A percentile compares a stretch with the other conserved stretches of the same genome.
These are phyloP conservation scores for Casaregolazyma suthepensis DNA, from an alignment of 1,139 yeast species.

Conservation along the genomic window DNA sequence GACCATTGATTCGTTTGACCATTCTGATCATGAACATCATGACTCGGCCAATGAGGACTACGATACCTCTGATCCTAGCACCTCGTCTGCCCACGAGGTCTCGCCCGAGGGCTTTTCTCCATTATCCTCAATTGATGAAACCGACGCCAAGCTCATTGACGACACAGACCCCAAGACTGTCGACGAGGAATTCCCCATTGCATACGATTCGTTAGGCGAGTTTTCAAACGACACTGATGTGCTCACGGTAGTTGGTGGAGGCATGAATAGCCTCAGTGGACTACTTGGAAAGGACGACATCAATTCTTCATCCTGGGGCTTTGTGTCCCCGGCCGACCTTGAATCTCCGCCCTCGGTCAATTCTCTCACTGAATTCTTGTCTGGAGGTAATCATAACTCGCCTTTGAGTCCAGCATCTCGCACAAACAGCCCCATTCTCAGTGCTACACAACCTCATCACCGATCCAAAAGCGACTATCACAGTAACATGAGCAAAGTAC, in stretches of 20 bases:
- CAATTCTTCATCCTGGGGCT: constrained; percentile 14
- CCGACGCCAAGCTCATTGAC: not conserved
- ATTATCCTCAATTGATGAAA: not conserved
- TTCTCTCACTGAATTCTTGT: constrained; percentile 1
- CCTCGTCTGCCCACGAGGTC: not conserved
- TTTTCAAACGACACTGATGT: not conserved
- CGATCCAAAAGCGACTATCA: constrained; percentile 1
- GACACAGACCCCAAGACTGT: not conserved
- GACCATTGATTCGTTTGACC: not conserved
- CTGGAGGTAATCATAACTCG: not conserved
- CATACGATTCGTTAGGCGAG: not conserved
- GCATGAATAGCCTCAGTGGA: not conserved
- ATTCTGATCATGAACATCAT: not conserved
- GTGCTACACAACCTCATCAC: constrained; percentile 8
- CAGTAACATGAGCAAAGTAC: constrained; percentile 12
- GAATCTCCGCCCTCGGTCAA: constrained; percentile 8
- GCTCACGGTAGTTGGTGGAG: not conserved
- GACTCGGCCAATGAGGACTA: not conserved
- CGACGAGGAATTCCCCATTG: not conserved
- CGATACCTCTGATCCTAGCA: not conserved
- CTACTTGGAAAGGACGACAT: not conserved
- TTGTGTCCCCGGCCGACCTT: constrained; percentile 15
- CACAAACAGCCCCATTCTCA: not conserved
- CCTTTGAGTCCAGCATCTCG: not conserved
- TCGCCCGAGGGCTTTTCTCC: constrained; percentile 8